Conservation (phyloP, 148 eudicot species). For the Vaccinium vitisidaea region DNA sequence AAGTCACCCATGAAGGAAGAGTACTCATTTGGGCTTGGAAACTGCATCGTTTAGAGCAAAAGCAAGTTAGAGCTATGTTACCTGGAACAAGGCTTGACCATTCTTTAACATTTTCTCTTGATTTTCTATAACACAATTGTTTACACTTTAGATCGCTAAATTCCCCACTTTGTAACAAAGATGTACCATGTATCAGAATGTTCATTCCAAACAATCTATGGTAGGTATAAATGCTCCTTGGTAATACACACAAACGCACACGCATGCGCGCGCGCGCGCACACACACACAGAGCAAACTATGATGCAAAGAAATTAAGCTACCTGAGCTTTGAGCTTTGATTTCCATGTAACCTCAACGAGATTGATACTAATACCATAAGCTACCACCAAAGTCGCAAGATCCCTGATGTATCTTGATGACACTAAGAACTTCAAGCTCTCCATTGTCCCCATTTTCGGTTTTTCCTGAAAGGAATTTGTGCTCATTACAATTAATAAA, state of each 20-base stretch:
- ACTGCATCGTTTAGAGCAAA: conserved; percentile 39
- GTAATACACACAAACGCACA: background rate
- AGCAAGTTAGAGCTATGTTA: conserved; percentile 1
- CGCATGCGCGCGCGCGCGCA: background rate
- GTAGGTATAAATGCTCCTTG: background rate
- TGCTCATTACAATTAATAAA: background rate
- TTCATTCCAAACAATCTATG: background rate
- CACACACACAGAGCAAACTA: background rate
- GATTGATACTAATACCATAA: conserved; percentile 94
- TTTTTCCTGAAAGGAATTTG: conserved; percentile 57
- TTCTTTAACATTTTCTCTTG: background rate
- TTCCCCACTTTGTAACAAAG: background rate
- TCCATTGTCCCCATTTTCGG: conserved; percentile 96
- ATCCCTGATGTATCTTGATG: conserved; percentile 83
- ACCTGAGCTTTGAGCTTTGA: conserved; percentile 99
- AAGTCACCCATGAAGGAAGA: conserved; percentile 99
- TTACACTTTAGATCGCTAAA: background rate
- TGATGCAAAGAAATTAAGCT: background rate
- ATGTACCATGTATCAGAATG: background rate
- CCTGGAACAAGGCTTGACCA: background rate
- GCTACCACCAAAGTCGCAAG: conserved; percentile 96
- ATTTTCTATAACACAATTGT: background rate
- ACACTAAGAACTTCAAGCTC: conserved; percentile 91
- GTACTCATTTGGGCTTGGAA: conserved; percentile 96
- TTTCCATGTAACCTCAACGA: conserved; percentile 99